Evolutionary conservation across 2,329 filamentous ascomycete species (phyloP).

Genomic region (Sclerotinia glacialis): DNA sequence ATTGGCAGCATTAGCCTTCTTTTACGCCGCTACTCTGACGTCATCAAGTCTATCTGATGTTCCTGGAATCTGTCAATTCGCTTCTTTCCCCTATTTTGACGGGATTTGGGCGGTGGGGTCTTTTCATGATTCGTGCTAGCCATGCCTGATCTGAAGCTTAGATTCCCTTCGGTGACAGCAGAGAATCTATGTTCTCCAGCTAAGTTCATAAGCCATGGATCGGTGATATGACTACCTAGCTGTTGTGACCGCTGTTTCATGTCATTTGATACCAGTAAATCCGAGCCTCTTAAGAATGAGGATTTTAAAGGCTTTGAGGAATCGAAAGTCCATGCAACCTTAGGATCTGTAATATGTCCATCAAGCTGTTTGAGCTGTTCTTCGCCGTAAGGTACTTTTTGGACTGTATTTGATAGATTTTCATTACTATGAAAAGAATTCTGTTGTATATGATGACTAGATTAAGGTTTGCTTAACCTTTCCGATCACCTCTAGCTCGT

Average conservation of each 20-base stretch:
- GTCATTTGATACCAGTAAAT: not conserved
- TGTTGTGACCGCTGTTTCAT: not conserved
- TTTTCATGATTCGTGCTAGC: not conserved
- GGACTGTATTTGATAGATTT: too few relatives aligned
- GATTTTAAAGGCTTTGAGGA: too few relatives aligned
- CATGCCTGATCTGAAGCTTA: not conserved
- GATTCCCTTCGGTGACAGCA: not conserved
- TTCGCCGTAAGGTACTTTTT: too few relatives aligned
- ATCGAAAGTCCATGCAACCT: not conserved
- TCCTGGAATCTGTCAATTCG: too few relatives aligned
- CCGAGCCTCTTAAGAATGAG: not conserved
- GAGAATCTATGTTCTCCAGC: not conserved
- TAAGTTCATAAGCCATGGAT: not conserved
- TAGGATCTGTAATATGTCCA: too few relatives aligned
- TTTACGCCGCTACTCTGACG: not conserved
- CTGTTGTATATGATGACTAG: too few relatives aligned
- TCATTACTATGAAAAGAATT: too few relatives aligned
- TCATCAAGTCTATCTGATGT: not conserved
- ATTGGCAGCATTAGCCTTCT: too few relatives aligned
- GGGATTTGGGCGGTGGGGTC: not conserved
- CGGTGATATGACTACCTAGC: not conserved
- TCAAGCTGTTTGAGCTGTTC: not conserved
- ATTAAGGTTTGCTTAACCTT: too few relatives aligned
- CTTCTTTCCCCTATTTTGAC: not conserved
- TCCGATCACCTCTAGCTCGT: too few relatives aligned